Conservation (phyloP, 805 yeast species). For the Komagataella pastoris region DNA sequence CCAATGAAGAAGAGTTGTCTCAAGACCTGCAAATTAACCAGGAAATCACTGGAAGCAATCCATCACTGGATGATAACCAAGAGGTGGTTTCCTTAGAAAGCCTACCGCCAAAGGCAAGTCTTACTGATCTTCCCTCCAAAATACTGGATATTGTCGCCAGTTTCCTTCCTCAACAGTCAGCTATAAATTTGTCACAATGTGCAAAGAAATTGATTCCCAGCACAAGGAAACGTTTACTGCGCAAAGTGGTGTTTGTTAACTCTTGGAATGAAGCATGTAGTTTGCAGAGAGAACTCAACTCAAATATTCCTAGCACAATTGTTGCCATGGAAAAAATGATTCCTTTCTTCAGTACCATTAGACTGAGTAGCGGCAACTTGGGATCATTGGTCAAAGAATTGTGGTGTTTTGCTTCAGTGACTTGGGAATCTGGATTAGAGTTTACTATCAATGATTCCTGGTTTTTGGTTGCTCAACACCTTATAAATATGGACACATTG, state of each 20-base stretch:
- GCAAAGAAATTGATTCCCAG: background rate
- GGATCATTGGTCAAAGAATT: slow-evolving; percentile 2
- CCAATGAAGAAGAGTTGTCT: background rate
- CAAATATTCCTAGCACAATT: slow-evolving; percentile 1
- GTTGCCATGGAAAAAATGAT: background rate
- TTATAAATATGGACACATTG: slow-evolving; percentile 1
- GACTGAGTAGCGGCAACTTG: slow-evolving; percentile 4
- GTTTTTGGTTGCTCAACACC: slow-evolving; percentile 3
- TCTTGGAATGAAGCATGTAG: background rate
- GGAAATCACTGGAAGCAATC: background rate
- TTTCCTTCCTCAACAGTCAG: background rate
- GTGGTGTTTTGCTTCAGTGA: slow-evolving; percentile 4
- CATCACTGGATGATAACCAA: background rate
- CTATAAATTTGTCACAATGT: background rate
- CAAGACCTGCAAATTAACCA: background rate
- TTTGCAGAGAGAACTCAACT: background rate
- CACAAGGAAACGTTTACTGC: slow-evolving; percentile 1
- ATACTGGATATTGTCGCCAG: background rate
- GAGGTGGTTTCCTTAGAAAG: background rate
- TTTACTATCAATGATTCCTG: slow-evolving; percentile 5
- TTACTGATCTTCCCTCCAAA: background rate
- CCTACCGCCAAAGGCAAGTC: background rate
- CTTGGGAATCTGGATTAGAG: slow-evolving; percentile 1
- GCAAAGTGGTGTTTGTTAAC: slow-evolving; percentile 2
- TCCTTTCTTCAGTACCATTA: slow-evolving; percentile 3